These are phyloP conservation scores for Chaetoceros tenuissimus DNA, from an alignment of 108 stramenopile genomes.

Conservation along the genomic window DNA sequence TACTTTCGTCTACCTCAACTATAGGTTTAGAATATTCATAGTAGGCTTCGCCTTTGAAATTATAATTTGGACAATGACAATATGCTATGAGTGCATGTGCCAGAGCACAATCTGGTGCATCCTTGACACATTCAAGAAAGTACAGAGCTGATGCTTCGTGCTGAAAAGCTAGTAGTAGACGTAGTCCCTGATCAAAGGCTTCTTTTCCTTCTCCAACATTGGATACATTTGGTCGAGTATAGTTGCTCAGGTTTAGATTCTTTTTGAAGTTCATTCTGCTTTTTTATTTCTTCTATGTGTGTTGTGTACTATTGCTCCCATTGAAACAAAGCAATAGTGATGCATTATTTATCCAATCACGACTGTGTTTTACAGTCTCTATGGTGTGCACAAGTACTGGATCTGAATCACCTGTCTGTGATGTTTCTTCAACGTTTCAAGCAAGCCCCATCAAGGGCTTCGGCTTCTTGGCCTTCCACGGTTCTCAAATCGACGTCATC, in stretches of 20 bases:
- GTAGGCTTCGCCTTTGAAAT: conserved; percentile 80
- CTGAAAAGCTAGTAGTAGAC: conserved; percentile 61
- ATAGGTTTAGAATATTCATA: conserved; percentile 70
- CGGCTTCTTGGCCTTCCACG: no score
- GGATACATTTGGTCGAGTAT: conserved; percentile 48
- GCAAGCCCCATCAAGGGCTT: no score
- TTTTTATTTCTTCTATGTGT: no score
- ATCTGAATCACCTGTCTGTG: no score
- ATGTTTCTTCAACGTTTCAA: no score
- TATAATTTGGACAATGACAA: conserved; percentile 82
- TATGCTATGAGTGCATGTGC: conserved; percentile 72
- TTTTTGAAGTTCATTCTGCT: no score
- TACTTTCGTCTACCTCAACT: conserved; percentile 20
- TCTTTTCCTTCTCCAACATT: conserved; percentile 52
- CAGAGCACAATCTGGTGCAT: conserved; percentile 64
- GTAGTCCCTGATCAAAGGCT: conserved; percentile 64
- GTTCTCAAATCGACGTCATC: no score
- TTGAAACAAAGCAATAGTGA: no score
- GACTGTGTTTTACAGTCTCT: no score
- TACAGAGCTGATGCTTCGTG: conserved; percentile 70
- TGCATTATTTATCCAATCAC: no score
- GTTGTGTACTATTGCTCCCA: no score
- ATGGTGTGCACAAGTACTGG: no score
- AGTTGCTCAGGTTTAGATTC: conserved; percentile 57
- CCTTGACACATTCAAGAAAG: conserved; percentile 51